Base-by-base conservation (phyloP, 1,139 yeast genomes). In the Nadsonia commutata region DNA sequence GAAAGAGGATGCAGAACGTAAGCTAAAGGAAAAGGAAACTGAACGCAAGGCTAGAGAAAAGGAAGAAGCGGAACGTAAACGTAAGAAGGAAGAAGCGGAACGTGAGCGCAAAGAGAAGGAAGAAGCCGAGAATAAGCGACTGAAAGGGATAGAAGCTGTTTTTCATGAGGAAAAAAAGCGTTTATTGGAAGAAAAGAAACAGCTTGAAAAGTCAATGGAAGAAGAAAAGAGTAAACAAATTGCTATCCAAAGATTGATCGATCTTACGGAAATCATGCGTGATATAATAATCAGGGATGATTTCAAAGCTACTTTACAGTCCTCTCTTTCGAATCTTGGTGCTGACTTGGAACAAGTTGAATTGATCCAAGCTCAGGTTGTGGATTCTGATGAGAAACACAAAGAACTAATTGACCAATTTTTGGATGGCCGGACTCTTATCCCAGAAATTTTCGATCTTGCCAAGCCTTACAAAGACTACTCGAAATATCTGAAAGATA, bases 41-140 rank as follows among this genome's bases (percentile, higher is more conserved):
- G 27, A 33, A 33, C 13, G 22, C 4, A 9, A 27, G 16, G n/a
- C 16, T 11, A 27, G 33, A 27, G 33, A 27, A 27, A 27, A 11
- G 16, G 33, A 13, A 27, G 33, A 27, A 27, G 20, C 21, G 6
- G 18, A 20, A 36, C 11, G 23, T 9, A 19, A 36, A 23, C 8
- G 17, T 18, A 22, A 27, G 18, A 11, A n/a, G n/a, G 20, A 41
- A 11, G 22, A 27, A 23, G 18, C 6, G n/a, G 20, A 41, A 11
- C 22, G 16, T 8, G 4, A 27, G 13, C 33, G n/a, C 16, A 27
- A 27, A 27, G 33, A 41, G 16, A 33, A 17, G 22, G 18, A 37
- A 27, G 39, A 41, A 22, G 19, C 41, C 20, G 41, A 19, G 3
- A 37, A 38, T 22, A 38, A 20, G 36, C 13, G 31, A 31, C 17